A percentile compares a stretch with the other conserved stretches of the same genome.
These are phyloP conservation scores for Lathyrus tuberosus DNA, from an alignment of 306 rosid species.

Conservation along the genomic window DNA sequence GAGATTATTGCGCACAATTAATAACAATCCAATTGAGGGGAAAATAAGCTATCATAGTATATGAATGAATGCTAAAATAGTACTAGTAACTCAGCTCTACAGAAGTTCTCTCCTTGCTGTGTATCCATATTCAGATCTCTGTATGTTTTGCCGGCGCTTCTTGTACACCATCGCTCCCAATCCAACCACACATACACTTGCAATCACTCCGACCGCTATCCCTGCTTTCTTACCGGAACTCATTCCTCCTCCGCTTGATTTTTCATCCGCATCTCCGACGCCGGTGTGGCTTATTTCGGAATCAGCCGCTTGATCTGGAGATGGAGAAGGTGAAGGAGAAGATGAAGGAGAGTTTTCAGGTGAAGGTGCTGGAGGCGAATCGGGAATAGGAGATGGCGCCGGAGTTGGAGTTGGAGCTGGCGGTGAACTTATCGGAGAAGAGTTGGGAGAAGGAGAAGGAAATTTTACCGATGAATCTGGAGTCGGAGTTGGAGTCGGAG, in stretches of 20 bases:
- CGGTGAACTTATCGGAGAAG: conserved; percentile 41
- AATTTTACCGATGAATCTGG: conserved; percentile 28
- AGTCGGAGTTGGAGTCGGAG: conserved; percentile 46
- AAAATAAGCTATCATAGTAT: conserved; percentile 9
- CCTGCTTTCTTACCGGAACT: conserved; percentile 79
- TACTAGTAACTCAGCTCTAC: conserved; percentile 34
- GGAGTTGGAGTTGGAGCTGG: conserved; percentile 37
- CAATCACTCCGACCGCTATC: conserved; percentile 67
- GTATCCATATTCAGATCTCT: conserved; percentile 64
- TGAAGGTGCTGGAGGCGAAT: conserved; percentile 47
- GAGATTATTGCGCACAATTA: conserved; percentile 33
- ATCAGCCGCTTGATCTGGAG: neutral
- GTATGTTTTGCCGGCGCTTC: conserved; percentile 77
- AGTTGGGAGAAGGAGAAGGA: conserved; percentile 37
- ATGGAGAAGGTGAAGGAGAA: conserved; percentile 36
- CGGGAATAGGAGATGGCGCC: neutral
- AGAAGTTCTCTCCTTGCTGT: conserved; percentile 77
- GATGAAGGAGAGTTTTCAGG: conserved; percentile 5
- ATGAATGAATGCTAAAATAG: neutral
- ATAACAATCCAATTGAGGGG: conserved; percentile 32
- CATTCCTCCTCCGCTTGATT: conserved; percentile 63
- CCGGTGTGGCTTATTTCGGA: conserved; percentile 29
- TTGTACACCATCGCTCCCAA: conserved; percentile 65
- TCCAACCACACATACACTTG: conserved; percentile 47
- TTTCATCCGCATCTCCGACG: neutral